Base-by-base conservation (phyloP, 352 stramenopile genomes). In the Pythium scleroteichum region DNA sequence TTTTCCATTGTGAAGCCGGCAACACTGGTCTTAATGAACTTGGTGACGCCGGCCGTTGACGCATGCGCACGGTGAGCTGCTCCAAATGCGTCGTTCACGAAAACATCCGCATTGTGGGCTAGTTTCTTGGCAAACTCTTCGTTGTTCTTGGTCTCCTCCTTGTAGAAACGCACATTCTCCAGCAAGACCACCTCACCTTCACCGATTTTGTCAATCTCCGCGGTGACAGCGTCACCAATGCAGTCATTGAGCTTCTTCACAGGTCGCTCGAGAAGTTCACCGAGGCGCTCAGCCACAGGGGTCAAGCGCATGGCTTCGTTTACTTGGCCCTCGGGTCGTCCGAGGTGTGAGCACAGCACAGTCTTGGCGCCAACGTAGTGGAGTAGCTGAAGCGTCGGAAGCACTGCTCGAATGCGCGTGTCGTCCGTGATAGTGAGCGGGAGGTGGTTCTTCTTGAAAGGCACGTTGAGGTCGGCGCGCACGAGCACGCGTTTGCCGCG, bases 391-490 rank as follows among this genome's bases (percentile, higher is more conserved):
- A 99, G 94, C 35, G 97, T 99, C 12, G 98, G 82, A 68, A 99
- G 66, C 69, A 89, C 82, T 9, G 86, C 97, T 27, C 97, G 90
- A 79, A 99, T 99, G 59, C 98, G 96, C 53, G 81, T 92, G 68
- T 92, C 81, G 50, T 99, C 97, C 41, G 96, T 98, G 84, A 99
- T 99, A 20, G 71, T 95, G 20, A 86, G 75, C 67, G 96, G 95
- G 71, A 77, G 87, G 63, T 72, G 58, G 59, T 88, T 81, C 72
- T 96, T 96, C 70, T 85, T 78, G 66, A 99, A 91, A n/a, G 98
- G 98, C 54, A 99, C 97, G 76, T 99, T 99, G 48, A 99, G 89
- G 82, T 99, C 98, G 39, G 96, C 98, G 63, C 98, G 92, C 41
- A 99, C 92, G 42, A 99, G 82, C 51, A 99, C 97, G 52, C 96